A percentile compares a stretch with the other conserved stretches of the same genome.
Evolutionary conservation across 2,329 filamentous ascomycete genomes (phyloP).

Genomic region (Zasmidium cellare): DNA sequence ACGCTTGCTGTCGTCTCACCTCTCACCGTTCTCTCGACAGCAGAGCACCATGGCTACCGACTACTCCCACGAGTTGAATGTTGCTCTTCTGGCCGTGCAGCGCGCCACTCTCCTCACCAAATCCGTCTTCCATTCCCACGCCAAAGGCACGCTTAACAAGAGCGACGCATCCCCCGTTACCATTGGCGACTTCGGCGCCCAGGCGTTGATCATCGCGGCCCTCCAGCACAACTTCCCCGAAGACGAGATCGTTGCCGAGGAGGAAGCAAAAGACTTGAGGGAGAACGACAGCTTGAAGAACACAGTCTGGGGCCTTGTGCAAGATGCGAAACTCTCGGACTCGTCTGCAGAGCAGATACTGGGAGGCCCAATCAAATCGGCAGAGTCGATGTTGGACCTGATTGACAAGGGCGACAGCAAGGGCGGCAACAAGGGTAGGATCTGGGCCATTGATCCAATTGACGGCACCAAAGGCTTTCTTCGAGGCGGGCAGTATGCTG

Average conservation of each 20-base stretch:
- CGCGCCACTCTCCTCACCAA: slow-evolving; percentile 75
- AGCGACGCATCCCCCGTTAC: slow-evolving; percentile 96
- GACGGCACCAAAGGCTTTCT: slow-evolving; percentile 98
- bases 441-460: slow-evolving; percentile 97
- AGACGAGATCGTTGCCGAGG: slow-evolving; percentile 91
- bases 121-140: slow-evolving; percentile 79
- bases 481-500: slow-evolving; percentile 93
- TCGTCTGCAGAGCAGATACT: slow-evolving; percentile 64
- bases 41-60: slow-evolving; percentile 43
- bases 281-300: slow-evolving; percentile 68
- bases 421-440: slow-evolving; percentile 72
- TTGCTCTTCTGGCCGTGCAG: slow-evolving; percentile 87
- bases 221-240: slow-evolving; percentile 85
- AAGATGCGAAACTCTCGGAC: slow-evolving; percentile 68
- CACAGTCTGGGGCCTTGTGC: slow-evolving; percentile 83
- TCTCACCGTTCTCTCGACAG: slow-evolving; percentile 19
- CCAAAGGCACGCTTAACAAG: slow-evolving; percentile 92
- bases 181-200: slow-evolving; percentile 95
- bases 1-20: slow-evolving; percentile 38
- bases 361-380: slow-evolving; percentile 66
- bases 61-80: slow-evolving; percentile 76
- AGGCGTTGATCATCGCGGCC: slow-evolving; percentile 91
- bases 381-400: slow-evolving; percentile 62
- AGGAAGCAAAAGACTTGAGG: slow-evolving; percentile 81
- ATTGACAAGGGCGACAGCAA: slow-evolving; percentile 64